Conservation (phyloP, 2,329 filamentous ascomycete genomes). For the Chrysosphaeria jannelii region DNA sequence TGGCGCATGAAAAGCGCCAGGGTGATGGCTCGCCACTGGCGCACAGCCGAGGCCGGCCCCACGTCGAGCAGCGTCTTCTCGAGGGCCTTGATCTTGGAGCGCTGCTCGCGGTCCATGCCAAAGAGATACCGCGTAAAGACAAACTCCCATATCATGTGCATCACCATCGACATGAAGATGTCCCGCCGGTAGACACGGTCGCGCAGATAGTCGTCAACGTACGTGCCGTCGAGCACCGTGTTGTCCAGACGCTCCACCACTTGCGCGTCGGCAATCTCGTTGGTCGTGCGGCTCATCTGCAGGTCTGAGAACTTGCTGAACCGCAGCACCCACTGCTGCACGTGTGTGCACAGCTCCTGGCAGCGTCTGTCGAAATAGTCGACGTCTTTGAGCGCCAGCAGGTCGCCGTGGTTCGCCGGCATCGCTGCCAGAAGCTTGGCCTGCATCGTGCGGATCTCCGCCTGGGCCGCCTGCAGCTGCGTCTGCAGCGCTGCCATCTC, state of each 20-base stretch:
- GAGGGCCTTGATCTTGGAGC: conserved; percentile 85
- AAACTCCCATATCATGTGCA: conserved; percentile 99
- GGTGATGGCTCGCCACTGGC: conserved; percentile 89
- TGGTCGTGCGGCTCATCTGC: conserved; percentile 54
- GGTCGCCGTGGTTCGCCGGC: conserved; percentile 21
- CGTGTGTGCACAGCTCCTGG: conserved; percentile 79
- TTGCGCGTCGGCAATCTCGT: conserved; percentile 71
- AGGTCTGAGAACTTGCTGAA: conserved; percentile 97
- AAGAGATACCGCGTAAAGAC: conserved; percentile 95
- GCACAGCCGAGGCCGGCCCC: conserved; percentile 64
- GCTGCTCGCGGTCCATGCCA: conserved; percentile 91
- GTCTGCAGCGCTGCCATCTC: conserved; percentile 52
- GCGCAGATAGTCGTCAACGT: conserved; percentile 63
- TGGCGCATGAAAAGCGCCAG: conserved; percentile 64
- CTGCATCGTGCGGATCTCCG: conserved; percentile 26
- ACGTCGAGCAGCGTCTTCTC: conserved; percentile 80
- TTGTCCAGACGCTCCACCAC: conserved; percentile 87
- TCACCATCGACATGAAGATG: conserved; percentile 94
- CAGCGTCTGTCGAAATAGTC: conserved; percentile 89
- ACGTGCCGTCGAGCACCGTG: conserved; percentile 71
- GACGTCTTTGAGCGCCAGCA: conserved; percentile 57
- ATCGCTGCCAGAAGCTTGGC: conserved; percentile 26
- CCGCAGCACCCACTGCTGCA: conserved; percentile 89
- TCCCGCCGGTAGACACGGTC: conserved; percentile 75
- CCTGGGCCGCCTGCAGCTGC: conserved; percentile 45